These are phyloP conservation scores for Selaginella moellendorffii DNA, from an alignment of 75 land plant genomes.

Conservation along the genomic window DNA sequence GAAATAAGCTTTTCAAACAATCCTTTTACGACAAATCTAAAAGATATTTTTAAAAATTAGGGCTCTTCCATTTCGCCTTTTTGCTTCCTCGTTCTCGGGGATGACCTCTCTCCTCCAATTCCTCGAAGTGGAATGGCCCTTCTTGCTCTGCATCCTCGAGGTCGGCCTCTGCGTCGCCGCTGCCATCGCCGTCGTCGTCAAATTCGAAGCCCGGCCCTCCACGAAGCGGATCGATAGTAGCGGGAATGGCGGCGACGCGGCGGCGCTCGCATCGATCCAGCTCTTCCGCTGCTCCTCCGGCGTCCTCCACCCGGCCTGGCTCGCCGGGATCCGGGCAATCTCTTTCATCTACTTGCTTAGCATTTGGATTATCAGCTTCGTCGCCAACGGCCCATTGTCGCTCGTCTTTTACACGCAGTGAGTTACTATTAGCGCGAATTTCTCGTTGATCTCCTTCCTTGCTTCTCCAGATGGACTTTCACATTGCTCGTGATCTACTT, in stretches of 20 bases:
- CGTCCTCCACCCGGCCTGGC: not conserved
- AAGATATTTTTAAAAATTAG: too few relatives aligned
- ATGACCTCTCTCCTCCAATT: too few relatives aligned
- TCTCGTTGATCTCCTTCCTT: too few relatives aligned
- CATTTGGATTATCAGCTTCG: not conserved
- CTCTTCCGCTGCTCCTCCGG: not conserved
- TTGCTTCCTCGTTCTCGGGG: too few relatives aligned
- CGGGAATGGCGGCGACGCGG: not conserved
- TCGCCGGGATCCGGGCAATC: not conserved
- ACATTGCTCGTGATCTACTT: slow-evolving; percentile 63
- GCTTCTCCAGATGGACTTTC: slow-evolving; percentile 57
- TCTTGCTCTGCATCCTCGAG: not conserved
- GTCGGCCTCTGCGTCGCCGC: not conserved
- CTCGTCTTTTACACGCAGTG: not conserved
- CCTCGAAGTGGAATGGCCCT: not conserved
- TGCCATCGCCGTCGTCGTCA: not conserved
- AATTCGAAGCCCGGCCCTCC: not conserved
- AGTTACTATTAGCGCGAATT: too few relatives aligned
- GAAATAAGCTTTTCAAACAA: too few relatives aligned
- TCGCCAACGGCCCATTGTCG: not conserved
- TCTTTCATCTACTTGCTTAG: not conserved
- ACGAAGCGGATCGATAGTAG: too few relatives aligned
- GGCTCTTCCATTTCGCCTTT: too few relatives aligned
- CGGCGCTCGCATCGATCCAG: not conserved
- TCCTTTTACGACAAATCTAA: too few relatives aligned